Percentiles rank a stretch among this genome's conserved stretches.
Evolutionary conservation across 805 yeast species (phyloP).

Genomic region (Candida chauliodis): DNA sequence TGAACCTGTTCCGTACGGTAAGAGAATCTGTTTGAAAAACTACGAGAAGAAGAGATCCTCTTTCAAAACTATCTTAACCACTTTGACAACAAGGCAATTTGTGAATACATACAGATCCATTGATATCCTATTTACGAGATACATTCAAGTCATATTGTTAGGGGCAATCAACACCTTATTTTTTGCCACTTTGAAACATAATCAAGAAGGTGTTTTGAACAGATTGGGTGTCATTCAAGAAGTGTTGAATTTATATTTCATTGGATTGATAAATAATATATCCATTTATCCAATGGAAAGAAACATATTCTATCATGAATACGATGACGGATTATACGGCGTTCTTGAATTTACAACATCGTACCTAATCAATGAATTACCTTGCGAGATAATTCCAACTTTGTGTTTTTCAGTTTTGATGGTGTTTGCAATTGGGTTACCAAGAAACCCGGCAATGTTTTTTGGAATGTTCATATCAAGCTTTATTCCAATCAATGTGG

Average conservation of each 20-base stretch:
- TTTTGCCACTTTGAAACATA: constrained; percentile 42
- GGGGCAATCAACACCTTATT: constrained; percentile 65
- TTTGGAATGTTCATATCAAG: constrained; percentile 58
- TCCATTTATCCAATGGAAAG: constrained; percentile 73
- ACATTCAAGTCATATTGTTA: constrained; percentile 58
- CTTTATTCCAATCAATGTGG: constrained; percentile 58
- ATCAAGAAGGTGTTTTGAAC: constrained; percentile 52
- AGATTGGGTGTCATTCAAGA: constrained; percentile 76
- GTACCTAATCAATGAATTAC: constrained; percentile 59
- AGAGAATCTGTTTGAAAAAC: neutral
- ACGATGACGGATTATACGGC: constrained; percentile 67
- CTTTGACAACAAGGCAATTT: constrained; percentile 30
- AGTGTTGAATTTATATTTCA: constrained; percentile 64
- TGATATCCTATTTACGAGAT: constrained; percentile 62
- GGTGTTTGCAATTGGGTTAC: constrained; percentile 70
- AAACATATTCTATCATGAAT: constrained; percentile 72
- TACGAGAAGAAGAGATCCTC: constrained; percentile 15
- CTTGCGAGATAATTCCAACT: constrained; percentile 59
- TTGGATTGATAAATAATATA: constrained; percentile 75
- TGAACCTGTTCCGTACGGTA: neutral
- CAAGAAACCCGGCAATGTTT: constrained; percentile 61
- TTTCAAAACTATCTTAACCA: constrained; percentile 20
- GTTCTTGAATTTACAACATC: constrained; percentile 56
- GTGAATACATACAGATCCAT: constrained; percentile 31
- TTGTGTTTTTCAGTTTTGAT: constrained; percentile 55